phyloP scores from a whole-genome alignment of 345 rosid genomes.

The Salix arbutifolia region DNA sequence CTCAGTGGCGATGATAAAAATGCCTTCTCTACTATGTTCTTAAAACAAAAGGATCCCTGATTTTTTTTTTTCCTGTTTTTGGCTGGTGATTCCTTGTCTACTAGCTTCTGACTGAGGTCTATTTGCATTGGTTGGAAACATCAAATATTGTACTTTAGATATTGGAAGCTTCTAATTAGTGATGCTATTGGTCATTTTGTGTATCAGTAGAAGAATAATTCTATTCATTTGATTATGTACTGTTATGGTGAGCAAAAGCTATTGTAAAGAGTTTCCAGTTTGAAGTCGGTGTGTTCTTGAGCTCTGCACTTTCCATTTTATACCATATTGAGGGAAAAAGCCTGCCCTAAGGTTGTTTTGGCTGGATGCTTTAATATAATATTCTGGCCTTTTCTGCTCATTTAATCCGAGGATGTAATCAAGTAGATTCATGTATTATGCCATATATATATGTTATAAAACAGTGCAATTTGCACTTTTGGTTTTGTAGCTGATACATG shows the following conservation, averaged over 20 bases:
- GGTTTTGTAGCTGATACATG: not conserved
- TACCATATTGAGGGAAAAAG: not conserved
- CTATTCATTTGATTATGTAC: not conserved
- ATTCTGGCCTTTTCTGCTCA: not conserved
- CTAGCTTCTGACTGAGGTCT: not conserved
- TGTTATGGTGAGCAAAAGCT: not conserved
- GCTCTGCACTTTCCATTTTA: not conserved
- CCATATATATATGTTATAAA: not conserved
- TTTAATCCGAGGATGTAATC: not conserved
- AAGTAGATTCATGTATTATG: not conserved
- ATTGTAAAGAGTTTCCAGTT: not conserved
- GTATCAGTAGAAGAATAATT: not conserved
- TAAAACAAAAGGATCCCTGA: not conserved
- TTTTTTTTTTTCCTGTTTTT: not conserved
- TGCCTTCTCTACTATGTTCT: not conserved
- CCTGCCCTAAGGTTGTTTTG: not conserved
- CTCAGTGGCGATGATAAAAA: not conserved
- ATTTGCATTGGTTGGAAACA: not conserved
- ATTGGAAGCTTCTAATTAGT: not conserved
- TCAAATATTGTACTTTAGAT: not conserved
- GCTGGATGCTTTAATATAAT: not conserved
- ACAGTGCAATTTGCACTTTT: not conserved
- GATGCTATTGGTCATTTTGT: not conserved
- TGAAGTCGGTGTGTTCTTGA: not conserved
- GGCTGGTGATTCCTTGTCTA: not conserved